phyloP scores from a whole-genome alignment of 768 basidiomycete species.

The Austroboletus eburneus region DNA sequence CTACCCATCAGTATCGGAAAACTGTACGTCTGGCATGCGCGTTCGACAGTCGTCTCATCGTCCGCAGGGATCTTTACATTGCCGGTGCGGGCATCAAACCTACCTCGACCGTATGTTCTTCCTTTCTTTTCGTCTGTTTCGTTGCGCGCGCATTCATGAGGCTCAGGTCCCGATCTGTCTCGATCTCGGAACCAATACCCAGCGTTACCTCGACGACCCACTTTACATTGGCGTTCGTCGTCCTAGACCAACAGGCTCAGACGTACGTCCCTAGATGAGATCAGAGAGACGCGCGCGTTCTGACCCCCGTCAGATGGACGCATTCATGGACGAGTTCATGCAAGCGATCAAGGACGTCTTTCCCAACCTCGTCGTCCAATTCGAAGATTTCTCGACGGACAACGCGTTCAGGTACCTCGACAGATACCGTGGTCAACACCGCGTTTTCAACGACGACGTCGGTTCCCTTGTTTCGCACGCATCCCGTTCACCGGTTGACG shows the following conservation, averaged over 20 bases:
- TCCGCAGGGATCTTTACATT: conserved; percentile 56
- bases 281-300: no score
- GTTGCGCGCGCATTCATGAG: no score
- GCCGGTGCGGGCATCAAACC: conserved; percentile 66
- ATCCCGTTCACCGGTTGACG: neutral
- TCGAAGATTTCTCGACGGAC: conserved; percentile 75
- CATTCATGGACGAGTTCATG: conserved; percentile 79
- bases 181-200: conserved; percentile 76
- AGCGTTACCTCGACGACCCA: conserved; percentile 62
- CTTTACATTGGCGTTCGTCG: conserved; percentile 70
- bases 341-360: conserved; percentile 58
- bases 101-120: conserved; percentile 37
- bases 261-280: conserved; percentile 31
- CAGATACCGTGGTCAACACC: conserved; percentile 52
- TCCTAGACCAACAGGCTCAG: conserved; percentile 41
- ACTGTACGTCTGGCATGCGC: conserved; percentile 40
- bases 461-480: conserved; percentile 24
- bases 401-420: conserved; percentile 74
- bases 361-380: conserved; percentile 67
- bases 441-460: conserved; percentile 73
- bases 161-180: conserved; percentile 57
- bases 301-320: conserved; percentile 47
- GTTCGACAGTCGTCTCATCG: neutral
- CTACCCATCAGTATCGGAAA: conserved; percentile 67
- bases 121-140: no score